Percentiles rank a stretch among this genome's conserved stretches.
Conservation (phyloP, 1,284 basidiomycete species). For the Ceratobasidium sp. region DNA sequence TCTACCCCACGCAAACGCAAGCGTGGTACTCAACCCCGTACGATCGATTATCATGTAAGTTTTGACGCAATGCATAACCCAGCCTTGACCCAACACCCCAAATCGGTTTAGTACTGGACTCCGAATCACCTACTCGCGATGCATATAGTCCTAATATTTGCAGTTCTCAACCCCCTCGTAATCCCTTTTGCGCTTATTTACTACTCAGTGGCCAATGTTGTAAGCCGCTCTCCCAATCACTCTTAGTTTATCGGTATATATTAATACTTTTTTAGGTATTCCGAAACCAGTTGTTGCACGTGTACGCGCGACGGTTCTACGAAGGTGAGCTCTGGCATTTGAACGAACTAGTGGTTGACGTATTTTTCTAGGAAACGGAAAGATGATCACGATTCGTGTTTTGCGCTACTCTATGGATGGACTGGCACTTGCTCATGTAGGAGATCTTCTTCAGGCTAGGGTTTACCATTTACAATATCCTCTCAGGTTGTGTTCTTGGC, state of each 20-base stretch:
- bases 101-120: conserved; percentile 26
- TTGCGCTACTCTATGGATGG: conserved; percentile 52
- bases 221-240: conserved; percentile 9
- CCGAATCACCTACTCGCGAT: conserved; percentile 48
- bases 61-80: neutral
- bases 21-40: conserved; percentile 50
- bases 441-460: neutral
- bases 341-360: neutral
- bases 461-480: conserved; percentile 12
- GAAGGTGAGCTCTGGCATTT: conserved; percentile 45
- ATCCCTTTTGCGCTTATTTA: conserved; percentile 47
- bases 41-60: conserved; percentile 48
- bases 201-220: conserved; percentile 45
- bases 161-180: conserved; percentile 51
- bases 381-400: conserved; percentile 49
- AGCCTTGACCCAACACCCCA: conserved; percentile 34
- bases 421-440: conserved; percentile 48
- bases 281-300: conserved; percentile 48
- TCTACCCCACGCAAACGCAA: conserved; percentile 50
- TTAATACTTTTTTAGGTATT: conserved; percentile 22
- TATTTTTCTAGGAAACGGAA: conserved; percentile 45
- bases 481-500: conserved; percentile 48
- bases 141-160: conserved; percentile 51
- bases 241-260: no score
- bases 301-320: conserved; percentile 51